Percentiles rank a stretch among this genome's conserved stretches.
Conservation (phyloP, 2,329 filamentous ascomycete species). For the Talaromyces piceae region DNA sequence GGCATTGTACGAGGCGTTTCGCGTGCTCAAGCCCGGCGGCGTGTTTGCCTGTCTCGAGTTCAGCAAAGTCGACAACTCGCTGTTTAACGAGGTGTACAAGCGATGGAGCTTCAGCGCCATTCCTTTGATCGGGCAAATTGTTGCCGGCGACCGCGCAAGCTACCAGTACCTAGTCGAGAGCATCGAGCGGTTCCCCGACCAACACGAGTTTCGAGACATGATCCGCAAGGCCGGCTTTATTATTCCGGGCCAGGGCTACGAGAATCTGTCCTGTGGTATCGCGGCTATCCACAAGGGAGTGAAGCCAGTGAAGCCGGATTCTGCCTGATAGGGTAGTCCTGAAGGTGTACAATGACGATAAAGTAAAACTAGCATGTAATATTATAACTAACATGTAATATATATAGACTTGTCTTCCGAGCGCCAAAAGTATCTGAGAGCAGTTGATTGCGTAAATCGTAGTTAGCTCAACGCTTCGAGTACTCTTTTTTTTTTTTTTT, state of each 20-base stretch:
- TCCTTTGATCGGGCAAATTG: constrained; percentile 87
- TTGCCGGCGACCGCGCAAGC: constrained; percentile 87
- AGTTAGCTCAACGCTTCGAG: too few species aligned
- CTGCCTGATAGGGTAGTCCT: not conserved
- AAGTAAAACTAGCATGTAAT: not conserved
- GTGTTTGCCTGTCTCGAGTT: constrained; percentile 97
- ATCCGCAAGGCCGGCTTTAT: constrained; percentile 65
- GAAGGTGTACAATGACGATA: not conserved
- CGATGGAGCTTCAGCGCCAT: constrained; percentile 94
- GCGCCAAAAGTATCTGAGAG: too few species aligned
- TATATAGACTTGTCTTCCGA: too few species aligned
- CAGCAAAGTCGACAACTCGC: constrained; percentile 67
- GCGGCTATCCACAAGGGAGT: constrained; percentile 95
- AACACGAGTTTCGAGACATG: constrained; percentile 67
- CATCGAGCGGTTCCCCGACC: constrained; percentile 85
- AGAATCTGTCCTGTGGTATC: constrained; percentile 86
- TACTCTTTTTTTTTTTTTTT: too few species aligned
- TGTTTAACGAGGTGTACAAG: constrained; percentile 85
- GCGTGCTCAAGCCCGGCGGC: constrained; percentile 87
- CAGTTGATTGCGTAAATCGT: too few species aligned
- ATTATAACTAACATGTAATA: too few species aligned
- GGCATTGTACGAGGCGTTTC: constrained; percentile 73
- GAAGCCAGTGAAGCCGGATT: constrained; percentile 68
- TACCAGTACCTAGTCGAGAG: constrained; percentile 99
- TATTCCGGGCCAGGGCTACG: constrained; percentile 73